Percentiles rank a stretch among this genome's conserved stretches.
Conservation (phyloP, 148 eudicot species). For the Fagopyrum tataricum region DNA sequence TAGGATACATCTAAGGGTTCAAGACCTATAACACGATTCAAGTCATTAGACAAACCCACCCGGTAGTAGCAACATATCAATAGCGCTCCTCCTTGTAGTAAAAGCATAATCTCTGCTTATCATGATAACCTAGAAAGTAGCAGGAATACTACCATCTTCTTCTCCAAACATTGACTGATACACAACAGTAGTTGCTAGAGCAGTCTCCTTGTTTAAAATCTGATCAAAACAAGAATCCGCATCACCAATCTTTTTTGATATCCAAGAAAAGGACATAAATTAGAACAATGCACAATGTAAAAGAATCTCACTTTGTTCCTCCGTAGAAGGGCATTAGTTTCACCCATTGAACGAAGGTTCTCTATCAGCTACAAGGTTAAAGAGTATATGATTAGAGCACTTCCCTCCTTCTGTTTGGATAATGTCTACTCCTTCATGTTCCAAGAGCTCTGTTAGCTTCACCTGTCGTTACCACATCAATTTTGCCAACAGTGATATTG, state of each 20-base stretch:
- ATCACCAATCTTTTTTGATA: not conserved
- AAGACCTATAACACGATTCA: slow-evolving; percentile 47
- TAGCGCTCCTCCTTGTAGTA: slow-evolving; percentile 62
- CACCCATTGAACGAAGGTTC: slow-evolving; percentile 95
- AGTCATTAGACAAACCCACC: slow-evolving; percentile 57
- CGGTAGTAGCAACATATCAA: slow-evolving; percentile 24
- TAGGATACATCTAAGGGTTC: slow-evolving; percentile 44
- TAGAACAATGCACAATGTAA: not conserved
- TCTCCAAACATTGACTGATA: slow-evolving; percentile 96
- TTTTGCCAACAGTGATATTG: no score
- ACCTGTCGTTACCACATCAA: slow-evolving; percentile 40
- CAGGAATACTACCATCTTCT: slow-evolving; percentile 92
- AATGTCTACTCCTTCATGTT: slow-evolving; percentile 73
- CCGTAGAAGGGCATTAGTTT: slow-evolving; percentile 82
- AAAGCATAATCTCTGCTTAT: slow-evolving; percentile 56
- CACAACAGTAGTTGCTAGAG: slow-evolving; percentile 87
- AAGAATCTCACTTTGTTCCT: slow-evolving; percentile 55
- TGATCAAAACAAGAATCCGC: slow-evolving; percentile 17
- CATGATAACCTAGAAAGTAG: slow-evolving; percentile 80
- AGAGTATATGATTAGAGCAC: slow-evolving; percentile 34
- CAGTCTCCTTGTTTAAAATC: slow-evolving; percentile 86
- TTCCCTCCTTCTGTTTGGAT: slow-evolving; percentile 97
- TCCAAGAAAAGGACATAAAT: slow-evolving; percentile 8
- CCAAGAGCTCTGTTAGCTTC: slow-evolving; percentile 68
- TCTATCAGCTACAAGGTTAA: slow-evolving; percentile 91